phyloP scores from a whole-genome alignment of 106 monocot genomes.

The Vanilla planifolia region DNA sequence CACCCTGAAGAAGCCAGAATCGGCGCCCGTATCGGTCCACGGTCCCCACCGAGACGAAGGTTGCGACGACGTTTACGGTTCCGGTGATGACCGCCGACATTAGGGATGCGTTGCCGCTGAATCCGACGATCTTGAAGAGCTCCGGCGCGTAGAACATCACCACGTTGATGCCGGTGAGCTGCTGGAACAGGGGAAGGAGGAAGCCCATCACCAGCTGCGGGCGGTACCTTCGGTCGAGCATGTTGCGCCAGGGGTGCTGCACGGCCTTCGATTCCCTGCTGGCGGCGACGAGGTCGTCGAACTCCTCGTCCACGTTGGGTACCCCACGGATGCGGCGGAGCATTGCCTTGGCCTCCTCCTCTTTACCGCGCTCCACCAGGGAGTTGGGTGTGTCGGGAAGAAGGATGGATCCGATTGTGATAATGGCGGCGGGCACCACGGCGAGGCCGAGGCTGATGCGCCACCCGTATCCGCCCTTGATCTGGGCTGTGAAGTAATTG shows the following conservation, averaged over 20 bases:
- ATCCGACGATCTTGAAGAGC: conserved; percentile 58
- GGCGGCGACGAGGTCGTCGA: conserved; percentile 10
- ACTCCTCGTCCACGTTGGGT: conserved; percentile 22
- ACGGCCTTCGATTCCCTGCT: conserved; percentile 11
- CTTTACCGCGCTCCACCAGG: conserved; percentile 30
- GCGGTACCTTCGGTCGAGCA: conserved; percentile 23
- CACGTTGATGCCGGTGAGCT: conserved; percentile 58
- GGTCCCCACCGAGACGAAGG: conserved; percentile 25
- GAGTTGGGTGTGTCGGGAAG: conserved; percentile 51
- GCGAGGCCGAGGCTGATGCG: conserved; percentile 33
- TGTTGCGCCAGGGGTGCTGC: conserved; percentile 40
- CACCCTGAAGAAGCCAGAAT: conserved; percentile 12
- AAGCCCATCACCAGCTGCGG: conserved; percentile 38
- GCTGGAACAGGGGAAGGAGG: conserved; percentile 51
- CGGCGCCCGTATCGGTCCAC: conserved; percentile 18
- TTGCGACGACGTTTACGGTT: conserved; percentile 36
- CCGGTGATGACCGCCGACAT: conserved; percentile 52
- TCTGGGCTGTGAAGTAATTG: conserved; percentile 34
- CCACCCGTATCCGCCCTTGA: conserved; percentile 33
- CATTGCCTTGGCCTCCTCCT: conserved; percentile 30
- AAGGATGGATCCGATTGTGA: conserved; percentile 25
- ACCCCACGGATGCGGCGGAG: conserved; percentile 27
- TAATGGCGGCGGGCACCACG: conserved; percentile 26
- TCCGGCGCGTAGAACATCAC: conserved; percentile 60
- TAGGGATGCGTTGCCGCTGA: conserved; percentile 41